Evolutionary conservation across 768 basidiomycete genomes (phyloP).

Genomic region (Rhodosporidiobolus odoratus): DNA sequence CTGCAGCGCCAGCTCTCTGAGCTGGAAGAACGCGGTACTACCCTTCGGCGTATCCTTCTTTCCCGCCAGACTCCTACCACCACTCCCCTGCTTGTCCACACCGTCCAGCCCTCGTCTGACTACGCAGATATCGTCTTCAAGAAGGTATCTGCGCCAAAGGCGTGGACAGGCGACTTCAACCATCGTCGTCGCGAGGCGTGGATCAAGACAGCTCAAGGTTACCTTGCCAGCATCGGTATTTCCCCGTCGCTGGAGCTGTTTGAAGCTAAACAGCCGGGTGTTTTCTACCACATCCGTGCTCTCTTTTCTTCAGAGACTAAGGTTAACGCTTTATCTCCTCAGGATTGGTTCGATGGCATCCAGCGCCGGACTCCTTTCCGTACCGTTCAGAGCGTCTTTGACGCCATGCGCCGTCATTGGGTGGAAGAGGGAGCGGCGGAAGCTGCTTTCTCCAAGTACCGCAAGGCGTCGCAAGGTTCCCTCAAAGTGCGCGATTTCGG

Average conservation of each 20-base stretch:
- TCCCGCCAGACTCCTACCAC: no score
- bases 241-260: background rate
- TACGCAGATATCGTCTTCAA: no score
- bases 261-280: background rate
- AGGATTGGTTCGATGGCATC: background rate
- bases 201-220: background rate
- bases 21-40: no score
- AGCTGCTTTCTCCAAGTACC: background rate
- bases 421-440: background rate
- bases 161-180: background rate
- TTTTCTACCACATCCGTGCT: background rate
- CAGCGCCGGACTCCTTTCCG: background rate
- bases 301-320: conserved; percentile 6
- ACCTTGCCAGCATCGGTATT: background rate
- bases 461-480: background rate
- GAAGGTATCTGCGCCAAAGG: background rate
- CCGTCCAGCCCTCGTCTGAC: no score
- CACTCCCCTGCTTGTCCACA: no score
- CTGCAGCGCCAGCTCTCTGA: no score
- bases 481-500: conserved; percentile 4
- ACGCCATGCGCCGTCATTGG: background rate
- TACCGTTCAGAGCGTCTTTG: background rate
- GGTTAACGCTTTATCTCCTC: background rate
- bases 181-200: background rate
- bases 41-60: no score